A percentile compares a stretch with the other conserved stretches of the same genome.
Conservation (phyloP, 345 rosid species). For the Rhodamnia argentea region DNA sequence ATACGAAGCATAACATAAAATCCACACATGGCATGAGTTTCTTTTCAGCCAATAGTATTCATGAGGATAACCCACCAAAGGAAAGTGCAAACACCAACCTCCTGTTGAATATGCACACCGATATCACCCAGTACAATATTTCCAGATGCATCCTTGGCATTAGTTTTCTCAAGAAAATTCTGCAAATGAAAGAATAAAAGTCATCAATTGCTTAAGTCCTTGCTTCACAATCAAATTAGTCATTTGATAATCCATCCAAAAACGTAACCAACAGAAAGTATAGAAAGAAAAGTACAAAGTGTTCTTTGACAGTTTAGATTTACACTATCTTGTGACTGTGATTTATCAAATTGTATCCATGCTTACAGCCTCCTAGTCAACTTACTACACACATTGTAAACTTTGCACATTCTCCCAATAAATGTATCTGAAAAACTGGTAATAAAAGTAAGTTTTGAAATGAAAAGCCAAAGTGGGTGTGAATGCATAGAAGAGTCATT, state of each 20-base stretch:
- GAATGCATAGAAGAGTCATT: not conserved
- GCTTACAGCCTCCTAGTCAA: not conserved
- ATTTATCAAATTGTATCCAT: not conserved
- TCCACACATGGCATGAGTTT: not conserved
- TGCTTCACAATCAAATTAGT: not conserved
- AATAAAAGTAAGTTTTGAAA: not conserved
- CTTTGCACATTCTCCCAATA: not conserved
- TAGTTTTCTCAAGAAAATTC: constrained; percentile 72
- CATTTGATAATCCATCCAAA: not conserved
- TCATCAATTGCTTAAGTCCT: not conserved
- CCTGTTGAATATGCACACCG: constrained; percentile 90
- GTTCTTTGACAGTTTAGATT: not conserved
- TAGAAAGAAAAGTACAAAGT: not conserved
- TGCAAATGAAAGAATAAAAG: constrained; percentile 18
- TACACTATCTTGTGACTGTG: not conserved
- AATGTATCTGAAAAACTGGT: not conserved
- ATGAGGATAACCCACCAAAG: not conserved
- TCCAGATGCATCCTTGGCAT: constrained; percentile 95
- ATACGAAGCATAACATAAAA: not conserved
- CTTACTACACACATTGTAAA: not conserved
- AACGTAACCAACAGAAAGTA: not conserved
- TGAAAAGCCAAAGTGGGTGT: not conserved
- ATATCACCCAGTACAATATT: constrained; percentile 76
- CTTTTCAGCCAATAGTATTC: not conserved
- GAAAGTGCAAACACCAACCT: constrained; percentile 42